Conservation (phyloP, 2,329 filamentous ascomycete genomes). For the Penicillium sumatraense region DNA sequence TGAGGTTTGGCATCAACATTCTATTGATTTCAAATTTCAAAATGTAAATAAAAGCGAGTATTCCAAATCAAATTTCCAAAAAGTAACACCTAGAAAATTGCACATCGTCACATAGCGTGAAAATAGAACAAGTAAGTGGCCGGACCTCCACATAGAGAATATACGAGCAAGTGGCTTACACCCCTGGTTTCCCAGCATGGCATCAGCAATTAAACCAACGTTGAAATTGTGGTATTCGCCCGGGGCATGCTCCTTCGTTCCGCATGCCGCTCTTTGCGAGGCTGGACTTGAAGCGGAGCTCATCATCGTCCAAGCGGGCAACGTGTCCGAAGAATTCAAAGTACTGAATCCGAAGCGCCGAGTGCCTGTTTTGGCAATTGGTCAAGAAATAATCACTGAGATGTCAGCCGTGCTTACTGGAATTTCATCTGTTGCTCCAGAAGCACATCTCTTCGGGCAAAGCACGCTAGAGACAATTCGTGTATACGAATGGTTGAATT, state of each 20-base stretch:
- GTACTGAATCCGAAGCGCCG: slow-evolving; percentile 2
- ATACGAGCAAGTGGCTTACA: neutral
- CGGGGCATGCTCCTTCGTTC: slow-evolving; percentile 1
- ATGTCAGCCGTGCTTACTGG: slow-evolving; percentile 33
- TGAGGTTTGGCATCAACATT: neutral
- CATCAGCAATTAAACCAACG: neutral
- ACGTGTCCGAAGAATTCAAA: neutral
- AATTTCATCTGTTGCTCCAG: slow-evolving; percentile 36
- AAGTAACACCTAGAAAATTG: neutral
- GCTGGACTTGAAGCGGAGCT: neutral
- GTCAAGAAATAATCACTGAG: slow-evolving; percentile 63
- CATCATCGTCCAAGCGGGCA: neutral
- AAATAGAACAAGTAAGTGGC: neutral
- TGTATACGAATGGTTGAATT: slow-evolving; percentile 43
- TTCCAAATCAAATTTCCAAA: neutral
- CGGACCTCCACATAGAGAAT: neutral
- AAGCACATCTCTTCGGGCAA: slow-evolving; percentile 33
- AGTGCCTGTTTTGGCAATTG: slow-evolving; percentile 43
- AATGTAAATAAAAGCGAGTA: too few species aligned
- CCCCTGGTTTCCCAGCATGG: neutral
- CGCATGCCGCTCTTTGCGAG: slow-evolving; percentile 4
- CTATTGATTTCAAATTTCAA: neutral
- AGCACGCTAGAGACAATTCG: slow-evolving; percentile 34
- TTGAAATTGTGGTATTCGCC: slow-evolving; percentile 6
- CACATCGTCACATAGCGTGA: neutral